phyloP scores from a whole-genome alignment of 116 monocot genomes.

The Papilionanthe hybrid region DNA sequence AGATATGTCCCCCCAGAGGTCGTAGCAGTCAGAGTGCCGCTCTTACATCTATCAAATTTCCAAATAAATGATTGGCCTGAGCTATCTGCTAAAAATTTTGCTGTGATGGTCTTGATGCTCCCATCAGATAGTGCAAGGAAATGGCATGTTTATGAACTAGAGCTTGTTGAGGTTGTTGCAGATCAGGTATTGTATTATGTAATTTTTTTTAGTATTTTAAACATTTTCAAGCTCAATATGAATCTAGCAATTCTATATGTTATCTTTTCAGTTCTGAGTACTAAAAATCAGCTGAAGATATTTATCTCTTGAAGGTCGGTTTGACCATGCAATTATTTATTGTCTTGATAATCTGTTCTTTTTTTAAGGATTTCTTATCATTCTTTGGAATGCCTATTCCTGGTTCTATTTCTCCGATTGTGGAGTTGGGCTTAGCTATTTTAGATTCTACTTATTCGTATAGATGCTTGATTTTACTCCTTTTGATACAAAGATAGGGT shows the following conservation, averaged over 20 bases:
- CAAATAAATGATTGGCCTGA: constrained; percentile 92
- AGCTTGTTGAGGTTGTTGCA: constrained; percentile 95
- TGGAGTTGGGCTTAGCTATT: too few species aligned
- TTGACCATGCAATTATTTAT: not conserved
- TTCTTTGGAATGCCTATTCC: too few species aligned
- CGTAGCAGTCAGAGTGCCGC: constrained; percentile 81
- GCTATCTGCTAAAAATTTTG: constrained; percentile 71
- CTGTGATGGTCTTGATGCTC: constrained; percentile 92
- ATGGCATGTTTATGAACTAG: constrained; percentile 82
- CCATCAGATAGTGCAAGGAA: constrained; percentile 89
- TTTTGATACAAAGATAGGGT: too few species aligned
- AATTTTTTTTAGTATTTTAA: constrained; percentile 4
- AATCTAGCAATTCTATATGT: not conserved
- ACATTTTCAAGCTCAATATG: not conserved
- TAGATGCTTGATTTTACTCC: too few species aligned
- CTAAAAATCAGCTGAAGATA: not conserved
- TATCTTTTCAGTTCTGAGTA: not conserved
- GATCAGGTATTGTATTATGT: constrained; percentile 60
- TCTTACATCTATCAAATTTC: constrained; percentile 84
- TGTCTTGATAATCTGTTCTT: not conserved
- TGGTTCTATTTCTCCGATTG: too few species aligned
- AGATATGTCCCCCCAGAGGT: constrained; percentile 87
- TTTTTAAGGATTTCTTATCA: not conserved
- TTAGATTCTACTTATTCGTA: too few species aligned
- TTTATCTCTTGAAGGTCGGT: not conserved